Base-by-base conservation (phyloP, 176 grass and related monocot genomes). In the Miscanthus lutarioriparius region DNA sequence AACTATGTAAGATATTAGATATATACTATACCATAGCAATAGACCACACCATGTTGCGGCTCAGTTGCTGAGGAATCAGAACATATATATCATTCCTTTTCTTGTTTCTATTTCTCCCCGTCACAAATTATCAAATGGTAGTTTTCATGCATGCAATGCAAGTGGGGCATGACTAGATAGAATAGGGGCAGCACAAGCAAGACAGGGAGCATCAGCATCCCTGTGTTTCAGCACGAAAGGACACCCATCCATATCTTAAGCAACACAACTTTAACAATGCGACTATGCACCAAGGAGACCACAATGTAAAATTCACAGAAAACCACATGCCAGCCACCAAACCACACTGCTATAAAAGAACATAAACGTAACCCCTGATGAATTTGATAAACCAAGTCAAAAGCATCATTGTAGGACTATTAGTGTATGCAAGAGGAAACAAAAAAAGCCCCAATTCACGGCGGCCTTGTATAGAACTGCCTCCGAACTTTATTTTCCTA, bases 31-130 rank as follows among this genome's bases (percentile, higher is more conserved):
- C 37, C 70, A 30, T 28, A 39, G 47, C 47, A 40, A 40, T 56
- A 71, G 35, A 70, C 67, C 35, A 59, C 38, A 43, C 67, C 67
- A 58, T 78, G 38, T 82, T 39, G 67, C 10, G 11, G 36, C 56
- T 56, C n/a, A 72, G 67, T 36, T 82, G 80, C 67, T 61, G 67
- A 82, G 80, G 80, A 82, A 82, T 82, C 80, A 72, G 49, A 72
- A 61, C 53, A 72, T 36, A 67, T 35, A 36, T 36, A 36, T 36
- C 28, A 7, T 35, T 35, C 16, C 5, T 28, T 33, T 17, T 67
- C 32, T 35, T 3, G 17, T 25, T 72, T 53, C 53, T 35, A 17
- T 12, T 70, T 3, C 9, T 5, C 8, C n/a, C 61, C 61, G 5
- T 28, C 7, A 53, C 35, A 36, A 37, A n/a, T 25, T 16, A 47